Base-by-base conservation (phyloP, 2,329 filamentous ascomycete species). In the Cladosporium austrohemisphaericum region DNA sequence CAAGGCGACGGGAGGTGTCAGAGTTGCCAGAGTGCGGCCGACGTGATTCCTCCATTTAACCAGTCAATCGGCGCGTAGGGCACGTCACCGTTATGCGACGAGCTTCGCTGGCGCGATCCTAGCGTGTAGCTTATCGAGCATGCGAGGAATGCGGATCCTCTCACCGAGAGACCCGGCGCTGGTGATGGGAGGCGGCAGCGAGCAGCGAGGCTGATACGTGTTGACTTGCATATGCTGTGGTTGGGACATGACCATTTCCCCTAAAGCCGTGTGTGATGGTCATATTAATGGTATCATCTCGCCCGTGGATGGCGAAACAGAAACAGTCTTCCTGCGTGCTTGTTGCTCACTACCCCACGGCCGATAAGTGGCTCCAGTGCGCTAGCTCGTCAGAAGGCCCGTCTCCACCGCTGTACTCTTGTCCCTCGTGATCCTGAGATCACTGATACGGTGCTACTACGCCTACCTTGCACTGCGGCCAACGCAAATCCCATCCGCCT, bases 311-410 rank as follows among this genome's bases (percentile, higher is more conserved):
- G 29, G 31, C 29, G 20, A 25, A 44, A 18, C 28, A 36, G 10
- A 36, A 36, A 31, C 29, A 13, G 29, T 4, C 29, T 31, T 31
- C 14, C 29, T 10, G 16, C 22, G 33, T 16, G 16, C 22, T 16
- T 36, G 33, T 19, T 19, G 14, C 33, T n/a, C n/a, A n/a, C n/a
- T 19, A 25, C 20, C 36, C 13, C 37, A 18, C 14, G n/a, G 18
- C 19, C 16, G 26, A 22, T 18, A 29, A 22, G 25, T 26, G 20
- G 31, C 32, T 25, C 32, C 33, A n/a, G n/a, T n/a, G n/a, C 32
- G 13, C 32, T 38, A 36, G 25, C 44, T 47, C 44, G 32, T 37
- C 44, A 38, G 41, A 35, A 45, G 41, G 41, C 29, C 41, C 41
- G 38, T 14, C 19, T 41, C 38, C 38, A 41, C 41, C 41, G 19